Percentiles rank a stretch among this genome's conserved stretches.
Conservation (phyloP, 73 alveolate genomes). For the Tetrahymena thermophila region DNA sequence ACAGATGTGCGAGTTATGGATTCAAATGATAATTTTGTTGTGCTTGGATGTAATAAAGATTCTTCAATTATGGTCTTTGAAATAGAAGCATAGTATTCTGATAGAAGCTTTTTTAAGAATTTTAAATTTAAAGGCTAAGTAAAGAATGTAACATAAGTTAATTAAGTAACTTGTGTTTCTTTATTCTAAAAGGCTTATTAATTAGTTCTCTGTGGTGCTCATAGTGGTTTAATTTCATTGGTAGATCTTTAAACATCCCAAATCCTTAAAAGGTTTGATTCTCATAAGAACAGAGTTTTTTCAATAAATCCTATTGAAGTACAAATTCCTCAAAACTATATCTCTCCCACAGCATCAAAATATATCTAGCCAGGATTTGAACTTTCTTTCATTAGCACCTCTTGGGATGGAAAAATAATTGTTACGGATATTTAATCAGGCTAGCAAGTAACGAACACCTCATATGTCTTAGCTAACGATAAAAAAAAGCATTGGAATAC, state of each 20-base stretch:
- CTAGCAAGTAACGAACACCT: neutral
- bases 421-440: neutral
- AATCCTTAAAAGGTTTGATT: neutral
- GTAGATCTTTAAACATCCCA: neutral
- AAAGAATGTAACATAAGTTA: neutral
- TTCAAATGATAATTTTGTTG: neutral
- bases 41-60: neutral
- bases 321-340: neutral
- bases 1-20: neutral
- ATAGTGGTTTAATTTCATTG: neutral
- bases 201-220: neutral
- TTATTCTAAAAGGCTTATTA: neutral
- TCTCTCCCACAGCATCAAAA: neutral
- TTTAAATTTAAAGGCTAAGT: neutral
- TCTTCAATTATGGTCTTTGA: neutral
- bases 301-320: neutral
- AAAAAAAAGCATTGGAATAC: neutral
- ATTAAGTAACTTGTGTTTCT: neutral
- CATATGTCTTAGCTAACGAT: neutral
- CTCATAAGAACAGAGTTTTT: neutral
- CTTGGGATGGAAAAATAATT: neutral
- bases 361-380: neutral
- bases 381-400: neutral
- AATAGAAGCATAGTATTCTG: neutral
- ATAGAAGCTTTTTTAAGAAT: neutral